phyloP scores from a whole-genome alignment of 495 filamentous ascomycete species.

The Penicillium diatomitis region DNA sequence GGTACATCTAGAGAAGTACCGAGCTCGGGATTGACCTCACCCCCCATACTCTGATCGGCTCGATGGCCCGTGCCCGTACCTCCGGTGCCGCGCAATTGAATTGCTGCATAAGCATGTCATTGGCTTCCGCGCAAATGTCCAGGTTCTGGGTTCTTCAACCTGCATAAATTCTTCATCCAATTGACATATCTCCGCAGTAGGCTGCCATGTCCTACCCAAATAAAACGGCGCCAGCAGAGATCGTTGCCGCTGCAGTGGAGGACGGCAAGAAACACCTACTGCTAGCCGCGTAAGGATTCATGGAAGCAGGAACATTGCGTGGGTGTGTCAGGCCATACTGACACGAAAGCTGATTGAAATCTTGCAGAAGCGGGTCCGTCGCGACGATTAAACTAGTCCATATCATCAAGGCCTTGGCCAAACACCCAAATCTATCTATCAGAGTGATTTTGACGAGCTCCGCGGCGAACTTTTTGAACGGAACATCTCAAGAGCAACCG shows the following conservation, averaged over 20 bases:
- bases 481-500: constrained; percentile 64
- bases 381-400: constrained; percentile 84
- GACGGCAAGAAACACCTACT: constrained; percentile 71
- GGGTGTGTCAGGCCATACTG: not conserved
- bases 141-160: no score
- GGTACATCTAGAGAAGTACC: no score
- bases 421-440: constrained; percentile 53
- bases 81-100: no score
- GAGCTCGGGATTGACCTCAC: no score
- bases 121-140: no score
- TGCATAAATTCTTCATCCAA: no score
- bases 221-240: not conserved
- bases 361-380: constrained; percentile 49
- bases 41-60: no score
- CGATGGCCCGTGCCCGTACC: no score
- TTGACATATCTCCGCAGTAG: no score
- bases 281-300: constrained; percentile 52
- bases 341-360: no score
- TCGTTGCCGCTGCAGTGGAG: constrained; percentile 10
- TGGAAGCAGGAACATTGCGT: not conserved
- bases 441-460: constrained; percentile 67
- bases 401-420: constrained; percentile 52
- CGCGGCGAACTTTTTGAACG: constrained; percentile 60
- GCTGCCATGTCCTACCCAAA: not conserved
- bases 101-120: no score